These are phyloP conservation scores for Penicillium janthinellum DNA, from an alignment of 2,329 filamentous ascomycete species.

Conservation along the genomic window DNA sequence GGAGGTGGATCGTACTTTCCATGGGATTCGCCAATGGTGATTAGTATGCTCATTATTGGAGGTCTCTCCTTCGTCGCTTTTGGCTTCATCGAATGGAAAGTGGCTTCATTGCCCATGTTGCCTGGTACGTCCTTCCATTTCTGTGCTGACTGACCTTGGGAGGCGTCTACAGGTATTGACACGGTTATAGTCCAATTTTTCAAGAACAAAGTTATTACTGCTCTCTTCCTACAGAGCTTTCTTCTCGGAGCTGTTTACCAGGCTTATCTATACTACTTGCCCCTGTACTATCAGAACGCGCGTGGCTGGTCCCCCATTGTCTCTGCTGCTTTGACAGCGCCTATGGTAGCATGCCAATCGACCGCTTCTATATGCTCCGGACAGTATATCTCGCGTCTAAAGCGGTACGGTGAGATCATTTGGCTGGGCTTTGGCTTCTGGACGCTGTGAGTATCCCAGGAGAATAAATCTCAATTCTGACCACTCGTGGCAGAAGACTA, in stretches of 20 bases:
- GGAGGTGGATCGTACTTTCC: slow-evolving; percentile 61
- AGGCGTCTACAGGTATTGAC: slow-evolving; percentile 9
- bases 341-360: slow-evolving; percentile 53
- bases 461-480: neutral
- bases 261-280: slow-evolving; percentile 62
- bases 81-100: slow-evolving; percentile 58
- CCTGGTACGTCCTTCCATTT: slow-evolving; percentile 39
- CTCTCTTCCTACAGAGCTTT: slow-evolving; percentile 61
- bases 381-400: slow-evolving; percentile 59
- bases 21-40: slow-evolving; percentile 60
- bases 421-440: slow-evolving; percentile 51
- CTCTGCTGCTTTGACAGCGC: slow-evolving; percentile 56
- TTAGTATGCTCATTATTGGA: slow-evolving; percentile 60
- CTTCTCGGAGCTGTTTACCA: slow-evolving; percentile 64
- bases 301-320: slow-evolving; percentile 47
- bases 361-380: slow-evolving; percentile 49
- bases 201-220: slow-evolving; percentile 54
- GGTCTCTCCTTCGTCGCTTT: slow-evolving; percentile 52
- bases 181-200: slow-evolving; percentile 50
- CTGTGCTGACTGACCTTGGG: neutral
- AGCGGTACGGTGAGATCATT: slow-evolving; percentile 63
- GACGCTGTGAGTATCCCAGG: slow-evolving; percentile 44
- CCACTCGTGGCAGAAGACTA: neutral
- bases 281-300: slow-evolving; percentile 64
- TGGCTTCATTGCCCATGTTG: slow-evolving; percentile 61